Evolutionary conservation across 768 basidiomycete genomes (phyloP).

Genomic region (Trametes elegans): DNA sequence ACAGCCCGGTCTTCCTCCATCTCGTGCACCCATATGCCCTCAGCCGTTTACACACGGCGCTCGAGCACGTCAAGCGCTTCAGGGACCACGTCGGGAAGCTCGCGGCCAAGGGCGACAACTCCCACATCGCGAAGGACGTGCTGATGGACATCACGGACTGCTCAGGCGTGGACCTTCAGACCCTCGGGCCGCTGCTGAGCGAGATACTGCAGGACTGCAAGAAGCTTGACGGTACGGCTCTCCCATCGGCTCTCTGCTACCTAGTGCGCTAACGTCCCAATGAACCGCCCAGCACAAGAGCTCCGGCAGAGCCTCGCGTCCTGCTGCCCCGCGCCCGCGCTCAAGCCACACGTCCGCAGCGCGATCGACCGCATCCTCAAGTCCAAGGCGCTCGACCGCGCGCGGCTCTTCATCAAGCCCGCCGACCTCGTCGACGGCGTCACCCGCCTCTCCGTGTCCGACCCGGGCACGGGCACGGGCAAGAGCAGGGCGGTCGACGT

Average conservation of each 20-base stretch:
- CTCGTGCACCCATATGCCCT: slow-evolving; percentile 62
- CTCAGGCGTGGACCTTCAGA: slow-evolving; percentile 61
- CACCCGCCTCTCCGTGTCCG: slow-evolving; percentile 39
- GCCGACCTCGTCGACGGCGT: slow-evolving; percentile 67
- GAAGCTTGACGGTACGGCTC: slow-evolving; percentile 23
- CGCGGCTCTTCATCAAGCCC: slow-evolving; percentile 70
- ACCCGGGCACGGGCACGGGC: slow-evolving; percentile 17
- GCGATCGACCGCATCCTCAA: slow-evolving; percentile 45
- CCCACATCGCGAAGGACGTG: slow-evolving; percentile 61
- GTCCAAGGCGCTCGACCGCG: slow-evolving; percentile 56
- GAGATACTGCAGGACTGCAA: slow-evolving; percentile 34
- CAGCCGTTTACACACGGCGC: slow-evolving; percentile 45
- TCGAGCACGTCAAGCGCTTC: slow-evolving; percentile 59
- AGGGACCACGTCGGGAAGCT: slow-evolving; percentile 51
- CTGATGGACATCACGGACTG: slow-evolving; percentile 61
- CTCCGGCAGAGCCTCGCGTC: slow-evolving; percentile 51
- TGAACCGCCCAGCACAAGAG: slow-evolving; percentile 51
- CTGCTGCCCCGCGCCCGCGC: slow-evolving; percentile 53
- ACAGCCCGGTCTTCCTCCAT: slow-evolving; percentile 49
- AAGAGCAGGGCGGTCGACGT: slow-evolving; percentile 52
- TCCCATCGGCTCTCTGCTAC: background rate
- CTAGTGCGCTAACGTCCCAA: background rate
- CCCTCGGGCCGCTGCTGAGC: slow-evolving; percentile 46
- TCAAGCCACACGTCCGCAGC: slow-evolving; percentile 42
- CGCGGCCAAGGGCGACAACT: slow-evolving; percentile 56